Conservation (phyloP, 2,329 filamentous ascomycete genomes). For the Dactylellina sp. region DNA sequence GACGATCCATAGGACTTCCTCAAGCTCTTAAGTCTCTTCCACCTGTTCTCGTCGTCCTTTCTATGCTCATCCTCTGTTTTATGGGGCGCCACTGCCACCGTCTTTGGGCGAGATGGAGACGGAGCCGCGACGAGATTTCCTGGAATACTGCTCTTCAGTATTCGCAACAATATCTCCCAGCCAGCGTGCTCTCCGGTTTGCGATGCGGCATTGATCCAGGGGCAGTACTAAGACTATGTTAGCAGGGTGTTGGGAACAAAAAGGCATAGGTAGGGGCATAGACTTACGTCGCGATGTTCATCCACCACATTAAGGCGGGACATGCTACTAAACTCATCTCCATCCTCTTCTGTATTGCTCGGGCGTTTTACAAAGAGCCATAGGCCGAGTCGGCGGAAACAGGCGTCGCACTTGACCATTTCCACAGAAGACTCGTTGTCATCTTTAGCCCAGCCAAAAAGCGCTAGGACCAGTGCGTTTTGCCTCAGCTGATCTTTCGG, state of each 20-base stretch:
- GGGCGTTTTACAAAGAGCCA: constrained; percentile 91
- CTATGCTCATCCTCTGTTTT: constrained; percentile 53
- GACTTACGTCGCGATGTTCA: constrained; percentile 75
- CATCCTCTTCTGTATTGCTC: constrained; percentile 69
- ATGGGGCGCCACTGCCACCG: constrained; percentile 36
- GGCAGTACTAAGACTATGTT: constrained; percentile 71
- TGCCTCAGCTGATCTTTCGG: constrained; percentile 67
- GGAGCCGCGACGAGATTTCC: constrained; percentile 56
- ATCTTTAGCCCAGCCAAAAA: constrained; percentile 79
- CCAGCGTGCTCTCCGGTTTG: constrained; percentile 68
- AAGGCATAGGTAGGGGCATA: background rate
- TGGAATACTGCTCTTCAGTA: constrained; percentile 63
- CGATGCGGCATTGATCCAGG: constrained; percentile 76
- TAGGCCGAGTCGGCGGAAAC: constrained; percentile 85
- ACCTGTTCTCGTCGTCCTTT: constrained; percentile 58
- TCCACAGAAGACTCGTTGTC: constrained; percentile 66
- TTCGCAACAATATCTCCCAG: constrained; percentile 66
- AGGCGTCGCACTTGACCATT: constrained; percentile 83
- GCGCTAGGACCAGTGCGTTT: constrained; percentile 75
- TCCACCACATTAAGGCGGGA: constrained; percentile 75
- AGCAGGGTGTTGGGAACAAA: constrained; percentile 13
- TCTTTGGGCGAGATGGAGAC: constrained; percentile 49
- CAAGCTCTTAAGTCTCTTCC: constrained; percentile 60
- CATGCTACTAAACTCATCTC: constrained; percentile 73
- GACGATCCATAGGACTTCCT: constrained; percentile 60